These are phyloP conservation scores for Musa troglodytarum DNA, from an alignment of 176 grass and related monocot genomes.

Conservation along the genomic window DNA sequence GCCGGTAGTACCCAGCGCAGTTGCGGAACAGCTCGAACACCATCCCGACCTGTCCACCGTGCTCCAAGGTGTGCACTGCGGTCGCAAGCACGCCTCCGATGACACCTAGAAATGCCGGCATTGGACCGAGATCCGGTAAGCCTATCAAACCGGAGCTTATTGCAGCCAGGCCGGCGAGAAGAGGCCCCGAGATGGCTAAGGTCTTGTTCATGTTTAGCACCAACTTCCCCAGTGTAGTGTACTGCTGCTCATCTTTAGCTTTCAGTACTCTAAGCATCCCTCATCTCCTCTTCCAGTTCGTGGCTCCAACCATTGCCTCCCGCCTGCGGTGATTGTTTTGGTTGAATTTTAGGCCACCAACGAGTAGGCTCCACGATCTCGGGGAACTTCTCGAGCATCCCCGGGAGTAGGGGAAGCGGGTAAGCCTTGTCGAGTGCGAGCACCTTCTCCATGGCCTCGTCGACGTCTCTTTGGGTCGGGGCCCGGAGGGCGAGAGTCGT, in stretches of 20 bases:
- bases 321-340: not conserved
- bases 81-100: constrained; percentile 24
- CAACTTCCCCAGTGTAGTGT: constrained; percentile 3
- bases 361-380: constrained; percentile 25
- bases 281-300: constrained; percentile 33
- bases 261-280: constrained; percentile 19
- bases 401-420: constrained; percentile 25
- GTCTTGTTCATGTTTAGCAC: constrained; percentile 12
- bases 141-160: constrained; percentile 13
- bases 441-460: constrained; percentile 13
- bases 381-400: constrained; percentile 37
- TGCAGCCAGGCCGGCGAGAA: constrained; percentile 20
- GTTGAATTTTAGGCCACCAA: constrained; percentile 31
- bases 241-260: constrained; percentile 25
- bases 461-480: constrained; percentile 8
- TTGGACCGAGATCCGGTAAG: constrained; percentile 4
- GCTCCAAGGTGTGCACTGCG: constrained; percentile 21
- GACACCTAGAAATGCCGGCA: constrained; percentile 9
- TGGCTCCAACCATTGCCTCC: constrained; percentile 22
- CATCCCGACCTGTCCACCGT: constrained; percentile 36
- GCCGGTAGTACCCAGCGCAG: constrained; percentile 20
- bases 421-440: constrained; percentile 35
- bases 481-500: constrained; percentile 2
- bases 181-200: constrained; percentile 16
- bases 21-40: constrained; percentile 33